phyloP scores from a whole-genome alignment of 805 yeast species.

The Cyberlindnera mycetangii region DNA sequence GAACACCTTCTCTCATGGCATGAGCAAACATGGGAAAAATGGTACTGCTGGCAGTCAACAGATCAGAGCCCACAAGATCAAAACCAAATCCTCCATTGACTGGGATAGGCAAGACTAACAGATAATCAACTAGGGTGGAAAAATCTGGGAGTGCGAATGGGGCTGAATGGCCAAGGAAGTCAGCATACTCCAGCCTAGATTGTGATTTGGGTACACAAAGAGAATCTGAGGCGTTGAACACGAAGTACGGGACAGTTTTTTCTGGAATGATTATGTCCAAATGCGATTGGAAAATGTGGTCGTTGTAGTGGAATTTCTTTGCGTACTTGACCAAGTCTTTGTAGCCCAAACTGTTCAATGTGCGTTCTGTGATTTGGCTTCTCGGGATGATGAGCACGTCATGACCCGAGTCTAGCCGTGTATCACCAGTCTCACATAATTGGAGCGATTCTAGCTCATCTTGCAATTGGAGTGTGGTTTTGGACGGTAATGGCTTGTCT shows the following conservation, averaged over 20 bases:
- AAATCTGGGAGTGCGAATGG: conserved; percentile 40
- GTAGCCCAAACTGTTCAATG: conserved; percentile 29
- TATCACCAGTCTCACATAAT: not conserved
- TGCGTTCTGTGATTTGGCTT: conserved; percentile 23
- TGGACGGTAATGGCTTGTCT: conserved; percentile 5
- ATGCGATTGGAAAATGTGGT: conserved; percentile 15
- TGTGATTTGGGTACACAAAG: conserved; percentile 15
- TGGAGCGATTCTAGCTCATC: conserved; percentile 11
- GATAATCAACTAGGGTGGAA: conserved; percentile 36
- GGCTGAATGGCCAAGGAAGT: conserved; percentile 31
- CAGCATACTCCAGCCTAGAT: conserved; percentile 22
- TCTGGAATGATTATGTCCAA: conserved; percentile 32
- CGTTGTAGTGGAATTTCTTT: conserved; percentile 22
- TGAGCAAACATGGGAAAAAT: conserved; percentile 31
- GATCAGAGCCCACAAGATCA: conserved; percentile 11
- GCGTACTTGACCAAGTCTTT: conserved; percentile 24
- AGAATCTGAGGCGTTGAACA: conserved; percentile 35
- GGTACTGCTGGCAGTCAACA: conserved; percentile 8
- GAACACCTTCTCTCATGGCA: conserved; percentile 24
- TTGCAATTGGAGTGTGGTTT: conserved; percentile 5
- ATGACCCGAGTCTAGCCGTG: conserved; percentile 10
- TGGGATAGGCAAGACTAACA: conserved; percentile 36
- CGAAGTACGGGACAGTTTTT: conserved; percentile 34
- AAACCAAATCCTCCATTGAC: conserved; percentile 18
- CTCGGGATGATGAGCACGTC: conserved; percentile 31